phyloP scores from a whole-genome alignment of 495 filamentous ascomycete genomes.

The Patellaria atrata region DNA sequence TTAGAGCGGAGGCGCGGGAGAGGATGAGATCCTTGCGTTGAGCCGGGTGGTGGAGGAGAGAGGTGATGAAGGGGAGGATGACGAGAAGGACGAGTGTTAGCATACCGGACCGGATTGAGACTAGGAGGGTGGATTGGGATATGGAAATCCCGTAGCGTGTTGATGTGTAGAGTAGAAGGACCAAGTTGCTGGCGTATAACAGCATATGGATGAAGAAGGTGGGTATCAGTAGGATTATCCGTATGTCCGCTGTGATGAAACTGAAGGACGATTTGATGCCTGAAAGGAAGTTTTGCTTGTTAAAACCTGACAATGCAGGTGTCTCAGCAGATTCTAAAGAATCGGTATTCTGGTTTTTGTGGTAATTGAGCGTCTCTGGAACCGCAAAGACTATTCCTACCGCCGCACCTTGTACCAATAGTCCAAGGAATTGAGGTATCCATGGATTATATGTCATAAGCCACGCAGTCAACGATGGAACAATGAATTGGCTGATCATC shows the following conservation, averaged over 20 bases:
- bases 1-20: neutral
- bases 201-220: neutral
- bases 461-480: slow-evolving; percentile 7
- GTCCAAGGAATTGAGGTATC: slow-evolving; percentile 22
- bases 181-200: neutral
- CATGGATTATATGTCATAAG: slow-evolving; percentile 16
- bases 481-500: slow-evolving; percentile 13
- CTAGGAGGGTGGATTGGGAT: slow-evolving; percentile 28
- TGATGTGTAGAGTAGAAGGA: too few relatives aligned
- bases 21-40: too few relatives aligned
- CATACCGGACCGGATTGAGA: slow-evolving; percentile 29
- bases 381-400: too few relatives aligned
- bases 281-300: too few relatives aligned
- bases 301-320: too few relatives aligned
- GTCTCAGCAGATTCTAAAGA: too few relatives aligned
- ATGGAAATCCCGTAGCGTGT: neutral
- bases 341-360: too few relatives aligned
- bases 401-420: slow-evolving; percentile 22
- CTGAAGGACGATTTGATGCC: slow-evolving; percentile 23
- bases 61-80: slow-evolving; percentile 21
- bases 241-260: slow-evolving; percentile 29
- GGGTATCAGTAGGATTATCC: slow-evolving; percentile 28
- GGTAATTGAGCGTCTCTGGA: too few relatives aligned
- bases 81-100: slow-evolving; percentile 23
- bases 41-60: too few relatives aligned